Evolutionary conservation across 2,329 filamentous ascomycete species (phyloP), one percentile per base, ranked within the genome.

Genomic region (Sarocladium strictum): DNA sequence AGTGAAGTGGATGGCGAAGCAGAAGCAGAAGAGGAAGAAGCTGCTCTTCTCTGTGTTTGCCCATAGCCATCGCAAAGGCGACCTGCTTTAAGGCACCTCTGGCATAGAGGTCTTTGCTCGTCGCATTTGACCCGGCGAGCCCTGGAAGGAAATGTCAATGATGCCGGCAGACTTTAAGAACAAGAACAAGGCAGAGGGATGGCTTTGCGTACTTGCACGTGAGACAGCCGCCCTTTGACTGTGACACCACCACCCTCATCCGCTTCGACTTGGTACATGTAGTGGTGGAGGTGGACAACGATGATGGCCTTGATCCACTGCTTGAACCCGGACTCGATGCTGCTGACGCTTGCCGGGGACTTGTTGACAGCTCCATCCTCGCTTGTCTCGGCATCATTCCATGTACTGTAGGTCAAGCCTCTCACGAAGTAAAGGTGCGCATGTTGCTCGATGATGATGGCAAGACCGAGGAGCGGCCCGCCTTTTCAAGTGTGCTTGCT

Each of bases 61-160:
- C 21, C 27, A 29, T 55, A 55, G 6, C 53, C 53, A 12, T 29
- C 53, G n/a, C 53, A 55, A 17, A 55, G 19, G 6, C 53, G 40
- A 26, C 53, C 53, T 15, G 40, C 41, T 32, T 26, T 11, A 14
- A 55, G 6, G 43, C 53, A 55, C 9, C 53, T 26, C 12, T 27
- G 17, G n/a, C 53, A 55, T 23, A 55, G 41, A 12, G 53, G 53
- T 14, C 40, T 55, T 32, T 23, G 29, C 21, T 55, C 53, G n/a
- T 55, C 53, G 24, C 53, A 55, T 27, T 55, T 55, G 5, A 55
- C 41, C 17, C 53, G 26, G 14, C 53, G 53, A 11, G 53, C 45
- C 29, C 53, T 55, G 6, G 23, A 17, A 2, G 6, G 23, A 17
- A 2, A 32, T 12, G 38, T 45, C 52, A 54, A 37, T 27, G 3